Evolutionary conservation across 768 basidiomycete species (phyloP), one percentile per base, ranked within the genome.

Genomic region (Tricholoma bakamatsutake): DNA sequence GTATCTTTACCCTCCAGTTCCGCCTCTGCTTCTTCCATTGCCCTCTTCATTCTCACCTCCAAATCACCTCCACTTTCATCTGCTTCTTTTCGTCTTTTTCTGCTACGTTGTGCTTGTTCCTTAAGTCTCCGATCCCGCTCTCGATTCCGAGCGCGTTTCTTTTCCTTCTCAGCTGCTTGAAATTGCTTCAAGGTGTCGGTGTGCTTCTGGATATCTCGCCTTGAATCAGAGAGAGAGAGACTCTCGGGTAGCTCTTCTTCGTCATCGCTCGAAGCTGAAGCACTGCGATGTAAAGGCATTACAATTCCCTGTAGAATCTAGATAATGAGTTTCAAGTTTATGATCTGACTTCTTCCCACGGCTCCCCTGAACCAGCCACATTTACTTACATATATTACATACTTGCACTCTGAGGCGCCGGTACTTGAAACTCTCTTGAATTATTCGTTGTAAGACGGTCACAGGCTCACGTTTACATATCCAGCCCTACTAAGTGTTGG

Each of bases 1-100:
- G 62, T 64, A 3, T 56, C 68, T 13, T 55, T 63, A n/a, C 57
- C 62, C 5, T 61, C 69, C 30, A 59, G 58, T 30, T 67, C 69
- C 3, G 56, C 63, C 33, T 52, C 59, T 7, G 54, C 61, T 17
- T 60, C 62, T 28, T 60, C 58, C 62, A 61, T 61, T 37, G 64
- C 64, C 58, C 58, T 50, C 48, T 58, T 40, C 60, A 62, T 61
- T 28, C 55, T 57, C 13, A 58, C 50, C 30, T 52, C 34, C 15
- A 59, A 49, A 24, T 56, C 54, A 15, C 30, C 43, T 43, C 58
- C 60, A 21, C 49, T 30, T 18, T n/a, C 55, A 42, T 53, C 18
- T 9, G n/a, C 27, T 30, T 54, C 53, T 13, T 53, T 52, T 28
- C 49, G 43, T 42, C 39, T 60, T 17, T 57, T 56, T 21, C 58